These are phyloP conservation scores for Sordariomycetes sp. DNA, from an alignment of 2,329 filamentous ascomycete genomes.

Conservation along the genomic window DNA sequence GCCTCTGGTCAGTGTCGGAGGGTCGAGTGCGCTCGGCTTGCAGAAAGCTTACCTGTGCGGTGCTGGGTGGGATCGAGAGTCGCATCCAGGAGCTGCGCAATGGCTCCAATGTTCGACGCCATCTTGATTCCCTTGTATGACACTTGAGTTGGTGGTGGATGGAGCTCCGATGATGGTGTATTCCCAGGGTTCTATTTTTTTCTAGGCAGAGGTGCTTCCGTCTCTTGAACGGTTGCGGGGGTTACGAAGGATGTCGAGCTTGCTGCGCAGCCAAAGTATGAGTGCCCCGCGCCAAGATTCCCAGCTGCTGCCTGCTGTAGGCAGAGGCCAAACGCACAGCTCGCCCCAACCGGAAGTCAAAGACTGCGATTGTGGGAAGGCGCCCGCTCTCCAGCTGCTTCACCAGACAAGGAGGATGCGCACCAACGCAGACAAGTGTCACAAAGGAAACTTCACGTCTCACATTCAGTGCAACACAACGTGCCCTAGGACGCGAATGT, in stretches of 20 bases:
- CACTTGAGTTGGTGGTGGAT: conserved; percentile 1
- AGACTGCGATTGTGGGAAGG: no score
- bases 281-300: neutral
- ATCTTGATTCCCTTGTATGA: conserved; percentile 26
- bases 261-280: no score
- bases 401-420: no score
- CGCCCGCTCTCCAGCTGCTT: no score
- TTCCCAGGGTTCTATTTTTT: conserved; percentile 3
- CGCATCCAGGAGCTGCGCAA: conserved; percentile 80
- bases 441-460: no score
- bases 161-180: conserved; percentile 8
- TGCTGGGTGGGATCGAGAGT: conserved; percentile 82
- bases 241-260: neutral
- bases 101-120: conserved; percentile 44
- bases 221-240: conserved; percentile 2
- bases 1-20: conserved; percentile 14
- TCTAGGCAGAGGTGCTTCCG: neutral
- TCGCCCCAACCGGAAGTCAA: no score
- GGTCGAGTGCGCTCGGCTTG: neutral
- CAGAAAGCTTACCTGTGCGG: conserved; percentile 64
- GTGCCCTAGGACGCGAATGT: no score
- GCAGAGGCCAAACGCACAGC: neutral
- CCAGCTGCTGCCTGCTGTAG: neutral
- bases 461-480: no score
- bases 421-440: no score